Conservation (phyloP, 768 basidiomycete genomes). For the Mycena kentingensis region DNA sequence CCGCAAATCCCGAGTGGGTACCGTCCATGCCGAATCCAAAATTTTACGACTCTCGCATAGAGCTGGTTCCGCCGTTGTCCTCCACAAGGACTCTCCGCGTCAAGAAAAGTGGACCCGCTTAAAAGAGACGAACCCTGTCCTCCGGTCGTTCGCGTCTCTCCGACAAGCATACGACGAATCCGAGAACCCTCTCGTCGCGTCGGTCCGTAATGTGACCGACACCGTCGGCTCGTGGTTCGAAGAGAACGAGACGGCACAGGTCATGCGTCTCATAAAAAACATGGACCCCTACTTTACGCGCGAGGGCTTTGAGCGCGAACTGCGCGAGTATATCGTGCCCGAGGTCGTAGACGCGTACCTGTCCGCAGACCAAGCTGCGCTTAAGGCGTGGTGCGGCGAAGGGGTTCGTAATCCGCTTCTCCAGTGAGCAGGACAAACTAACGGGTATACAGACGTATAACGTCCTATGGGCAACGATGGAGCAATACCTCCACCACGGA, state of each 20-base stretch:
- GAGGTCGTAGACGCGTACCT: conserved; percentile 97
- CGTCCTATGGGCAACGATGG: conserved; percentile 98
- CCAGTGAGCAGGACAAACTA: background rate
- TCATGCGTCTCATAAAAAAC: conserved; percentile 81
- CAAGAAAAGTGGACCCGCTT: conserved; percentile 80
- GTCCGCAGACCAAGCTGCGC: conserved; percentile 81
- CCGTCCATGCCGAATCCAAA: too few species aligned
- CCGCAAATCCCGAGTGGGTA: conserved; percentile 83
- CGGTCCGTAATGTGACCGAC: conserved; percentile 79
- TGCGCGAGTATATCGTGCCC: conserved; percentile 96
- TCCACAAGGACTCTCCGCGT: conserved; percentile 79
- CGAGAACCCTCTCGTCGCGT: conserved; percentile 84
- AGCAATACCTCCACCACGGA: conserved; percentile 88
- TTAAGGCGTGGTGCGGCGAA: conserved; percentile 93
- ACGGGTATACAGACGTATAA: conserved; percentile 82
- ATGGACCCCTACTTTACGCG: conserved; percentile 87
- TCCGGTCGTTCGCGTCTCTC: conserved; percentile 58
- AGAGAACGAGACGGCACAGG: conserved; percentile 98
- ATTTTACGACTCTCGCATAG: too few species aligned
- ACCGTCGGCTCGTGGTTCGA: conserved; percentile 91
- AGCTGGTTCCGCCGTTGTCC: conserved; percentile 82
- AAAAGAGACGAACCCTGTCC: conserved; percentile 78
- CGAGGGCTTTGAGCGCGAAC: conserved; percentile 85
- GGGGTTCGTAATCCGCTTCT: conserved; percentile 60
- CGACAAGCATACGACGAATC: conserved; percentile 85